A percentile compares a stretch with the other conserved stretches of the same genome.
These are phyloP conservation scores for Xylariaceae sp. DNA, from an alignment of 2,329 filamentous ascomycete genomes.

Conservation along the genomic window DNA sequence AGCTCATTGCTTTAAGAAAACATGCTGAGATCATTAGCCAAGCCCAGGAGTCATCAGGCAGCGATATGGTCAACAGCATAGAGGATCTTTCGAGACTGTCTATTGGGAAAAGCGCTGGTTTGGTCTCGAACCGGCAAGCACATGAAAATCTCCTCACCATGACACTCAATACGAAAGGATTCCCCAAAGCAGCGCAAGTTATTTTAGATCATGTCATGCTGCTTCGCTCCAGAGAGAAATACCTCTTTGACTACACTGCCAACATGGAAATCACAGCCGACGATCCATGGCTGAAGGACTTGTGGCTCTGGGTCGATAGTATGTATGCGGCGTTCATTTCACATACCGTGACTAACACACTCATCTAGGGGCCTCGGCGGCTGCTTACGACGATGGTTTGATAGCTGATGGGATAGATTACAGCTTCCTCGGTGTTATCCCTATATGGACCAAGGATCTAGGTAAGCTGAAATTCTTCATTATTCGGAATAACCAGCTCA, in stretches of 20 bases:
- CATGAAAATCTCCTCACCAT: constrained; percentile 51
- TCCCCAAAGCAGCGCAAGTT: constrained; percentile 47
- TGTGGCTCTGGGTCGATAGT: constrained; percentile 75
- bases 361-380: constrained; percentile 53
- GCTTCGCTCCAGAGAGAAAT: constrained; percentile 55
- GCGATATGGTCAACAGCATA: constrained; percentile 23
- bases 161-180: constrained; percentile 40
- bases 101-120: constrained; percentile 34
- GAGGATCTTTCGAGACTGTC: constrained; percentile 35
- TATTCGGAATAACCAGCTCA: constrained; percentile 7
- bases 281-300: constrained; percentile 67
- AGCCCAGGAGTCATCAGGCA: constrained; percentile 13
- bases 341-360: constrained; percentile 14
- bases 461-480: constrained; percentile 40
- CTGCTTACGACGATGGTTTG: constrained; percentile 65
- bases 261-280: constrained; percentile 66
- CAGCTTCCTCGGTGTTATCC: constrained; percentile 68
- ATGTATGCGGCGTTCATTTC: constrained; percentile 21
- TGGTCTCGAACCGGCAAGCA: constrained; percentile 48
- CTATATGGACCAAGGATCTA: constrained; percentile 66
- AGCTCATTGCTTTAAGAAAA: constrained; percentile 43
- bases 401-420: constrained; percentile 62
- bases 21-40: constrained; percentile 28
- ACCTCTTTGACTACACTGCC: constrained; percentile 57
- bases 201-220: constrained; percentile 55